Evolutionary conservation across 2,329 filamentous ascomycete genomes (phyloP).

Genomic region (Sporothrix sp.): DNA sequence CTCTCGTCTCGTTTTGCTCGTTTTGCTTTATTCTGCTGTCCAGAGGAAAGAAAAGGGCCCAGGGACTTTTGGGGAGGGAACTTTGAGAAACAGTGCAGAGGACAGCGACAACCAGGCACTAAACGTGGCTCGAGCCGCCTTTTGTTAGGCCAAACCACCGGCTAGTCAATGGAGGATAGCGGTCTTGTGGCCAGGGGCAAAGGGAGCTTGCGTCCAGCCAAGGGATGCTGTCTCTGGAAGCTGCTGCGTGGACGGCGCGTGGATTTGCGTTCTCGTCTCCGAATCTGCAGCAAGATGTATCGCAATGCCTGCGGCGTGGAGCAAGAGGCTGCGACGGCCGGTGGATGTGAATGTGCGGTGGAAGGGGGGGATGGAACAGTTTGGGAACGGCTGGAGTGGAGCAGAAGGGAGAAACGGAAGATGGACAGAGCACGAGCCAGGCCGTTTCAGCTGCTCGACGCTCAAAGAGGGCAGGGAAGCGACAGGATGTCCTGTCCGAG

Average conservation of each 20-base stretch:
- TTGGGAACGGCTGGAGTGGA: slow-evolving; percentile 11
- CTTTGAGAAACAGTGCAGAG: slow-evolving; percentile 13
- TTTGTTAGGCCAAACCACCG: too few species aligned
- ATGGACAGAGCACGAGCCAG: slow-evolving; percentile 15
- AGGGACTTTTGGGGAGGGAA: too few species aligned
- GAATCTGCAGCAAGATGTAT: background rate
- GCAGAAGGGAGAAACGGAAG: background rate
- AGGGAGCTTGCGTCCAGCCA: too few species aligned
- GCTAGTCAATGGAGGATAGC: slow-evolving; percentile 6
- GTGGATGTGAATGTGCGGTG: slow-evolving; percentile 6
- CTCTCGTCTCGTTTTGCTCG: background rate
- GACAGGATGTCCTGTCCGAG: too few species aligned
- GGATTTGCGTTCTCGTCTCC: too few species aligned
- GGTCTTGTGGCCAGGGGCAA: slow-evolving; percentile 7
- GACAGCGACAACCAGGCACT: slow-evolving; percentile 4
- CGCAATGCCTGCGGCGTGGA: background rate
- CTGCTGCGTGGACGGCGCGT: too few species aligned
- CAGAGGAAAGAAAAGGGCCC: slow-evolving; percentile 14
- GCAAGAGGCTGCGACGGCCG: slow-evolving; percentile 3
- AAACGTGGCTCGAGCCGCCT: slow-evolving; percentile 16
- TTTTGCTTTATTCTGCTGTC: too few species aligned
- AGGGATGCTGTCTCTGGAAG: too few species aligned
- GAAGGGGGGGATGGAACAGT: slow-evolving; percentile 12
- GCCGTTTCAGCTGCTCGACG: slow-evolving; percentile 16
- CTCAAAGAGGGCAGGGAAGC: background rate